Percentiles rank a stretch among this genome's conserved stretches.
Evolutionary conservation across 371 early-diverging fungal species (phyloP).

Genomic region (Syncephalastrum racemosum): DNA sequence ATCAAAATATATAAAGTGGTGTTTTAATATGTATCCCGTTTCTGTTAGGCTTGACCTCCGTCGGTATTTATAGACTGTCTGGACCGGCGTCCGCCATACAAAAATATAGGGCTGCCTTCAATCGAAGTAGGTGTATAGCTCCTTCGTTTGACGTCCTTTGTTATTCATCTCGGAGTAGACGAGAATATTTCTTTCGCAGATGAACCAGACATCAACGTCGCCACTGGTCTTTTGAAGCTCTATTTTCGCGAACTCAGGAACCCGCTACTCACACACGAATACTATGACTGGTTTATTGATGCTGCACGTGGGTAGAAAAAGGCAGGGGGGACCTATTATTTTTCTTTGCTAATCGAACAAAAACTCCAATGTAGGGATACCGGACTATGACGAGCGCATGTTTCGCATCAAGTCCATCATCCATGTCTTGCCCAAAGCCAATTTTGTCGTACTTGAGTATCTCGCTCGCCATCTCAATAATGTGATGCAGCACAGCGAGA

Average conservation of each 20-base stretch:
- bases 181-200: conserved; percentile 44
- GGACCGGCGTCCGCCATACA: conserved; percentile 76
- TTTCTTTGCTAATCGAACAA: not conserved
- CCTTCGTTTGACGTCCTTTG: not conserved
- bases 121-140: conserved; percentile 42
- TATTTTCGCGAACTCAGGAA: conserved; percentile 82
- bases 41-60: conserved; percentile 46
- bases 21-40: not conserved
- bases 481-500: conserved; percentile 60
- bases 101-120: conserved; percentile 60
- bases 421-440: conserved; percentile 67
- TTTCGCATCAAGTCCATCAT: conserved; percentile 68
- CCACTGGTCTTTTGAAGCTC: conserved; percentile 75
- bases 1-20: not conserved
- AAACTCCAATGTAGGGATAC: conserved; percentile 44
- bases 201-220: conserved; percentile 76
- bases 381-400: conserved; percentile 75
- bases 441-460: conserved; percentile 70
- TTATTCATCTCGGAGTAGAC: conserved; percentile 11
- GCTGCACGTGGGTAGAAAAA: conserved; percentile 62
- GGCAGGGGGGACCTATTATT: conserved; percentile 4
- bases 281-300: conserved; percentile 76
- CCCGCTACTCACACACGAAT: conserved; percentile 76
- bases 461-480: conserved; percentile 70
- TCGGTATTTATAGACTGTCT: conserved; percentile 83